Percentiles rank a stretch among this genome's conserved stretches.
phyloP scores from a whole-genome alignment of 2,329 filamentous ascomycete species.

The Xylariaceae sp. region DNA sequence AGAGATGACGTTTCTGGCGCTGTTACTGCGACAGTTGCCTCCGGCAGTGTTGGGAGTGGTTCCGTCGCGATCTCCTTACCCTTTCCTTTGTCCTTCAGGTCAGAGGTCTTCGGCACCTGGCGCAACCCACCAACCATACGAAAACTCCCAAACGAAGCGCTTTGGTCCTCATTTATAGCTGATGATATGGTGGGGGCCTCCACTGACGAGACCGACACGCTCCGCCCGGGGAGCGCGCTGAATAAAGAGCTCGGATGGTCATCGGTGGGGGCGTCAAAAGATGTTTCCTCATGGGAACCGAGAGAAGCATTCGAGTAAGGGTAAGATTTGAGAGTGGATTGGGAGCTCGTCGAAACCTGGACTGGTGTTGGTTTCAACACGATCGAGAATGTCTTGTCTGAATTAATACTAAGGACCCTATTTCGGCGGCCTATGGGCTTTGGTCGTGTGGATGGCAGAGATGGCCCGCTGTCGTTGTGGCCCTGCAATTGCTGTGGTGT shows the following conservation, averaged over 20 bases:
- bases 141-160: constrained; percentile 43
- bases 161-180: constrained; percentile 33
- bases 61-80: constrained; percentile 34
- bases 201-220: constrained; percentile 35
- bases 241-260: constrained; percentile 44
- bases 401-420: constrained; percentile 46
- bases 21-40: constrained; percentile 21
- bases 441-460: constrained; percentile 19
- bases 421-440: constrained; percentile 37
- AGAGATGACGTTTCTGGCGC: constrained; percentile 20
- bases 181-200: constrained; percentile 31
- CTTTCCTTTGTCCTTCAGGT: constrained; percentile 35
- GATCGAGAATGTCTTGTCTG: constrained; percentile 56
- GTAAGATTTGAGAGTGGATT: constrained; percentile 38
- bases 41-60: constrained; percentile 31
- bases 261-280: constrained; percentile 42
- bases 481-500: constrained; percentile 24
- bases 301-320: constrained; percentile 41
- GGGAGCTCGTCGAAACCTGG: constrained; percentile 25
- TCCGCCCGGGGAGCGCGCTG: constrained; percentile 43
- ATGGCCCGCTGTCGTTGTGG: constrained; percentile 24
- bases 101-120: constrained; percentile 43
- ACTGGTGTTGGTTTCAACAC: constrained; percentile 31
- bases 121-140: constrained; percentile 51
- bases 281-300: constrained; percentile 46